A percentile compares a stretch with the other conserved stretches of the same genome.
phyloP scores from a whole-genome alignment of 2,329 filamentous ascomycete species.

The Colletotrichum somersetense region DNA sequence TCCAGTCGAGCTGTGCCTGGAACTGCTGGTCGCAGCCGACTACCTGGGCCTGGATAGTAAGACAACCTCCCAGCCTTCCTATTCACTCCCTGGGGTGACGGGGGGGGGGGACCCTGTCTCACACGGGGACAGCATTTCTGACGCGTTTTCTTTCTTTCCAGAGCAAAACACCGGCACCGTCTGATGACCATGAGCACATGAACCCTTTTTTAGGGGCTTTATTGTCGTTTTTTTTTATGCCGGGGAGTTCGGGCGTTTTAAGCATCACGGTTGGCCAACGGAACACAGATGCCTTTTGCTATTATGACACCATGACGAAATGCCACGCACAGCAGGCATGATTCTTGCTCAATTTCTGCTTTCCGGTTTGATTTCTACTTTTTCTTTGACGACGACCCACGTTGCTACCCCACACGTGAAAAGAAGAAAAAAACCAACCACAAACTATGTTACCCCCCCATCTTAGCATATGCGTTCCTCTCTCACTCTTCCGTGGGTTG shows the following conservation, averaged over 20 bases:
- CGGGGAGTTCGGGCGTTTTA: slow-evolving; percentile 41
- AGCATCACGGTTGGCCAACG: slow-evolving; percentile 15
- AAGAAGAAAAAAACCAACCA: slow-evolving; percentile 14
- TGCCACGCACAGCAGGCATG: slow-evolving; percentile 21
- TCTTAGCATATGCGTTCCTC: slow-evolving; percentile 68
- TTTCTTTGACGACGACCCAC: slow-evolving; percentile 4
- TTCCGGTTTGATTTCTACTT: background rate
- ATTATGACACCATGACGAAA: slow-evolving; percentile 33
- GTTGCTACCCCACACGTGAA: slow-evolving; percentile 12
- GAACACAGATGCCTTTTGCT: slow-evolving; percentile 35
- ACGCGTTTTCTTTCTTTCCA: slow-evolving; percentile 21
- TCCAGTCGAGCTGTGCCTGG: slow-evolving; percentile 81
- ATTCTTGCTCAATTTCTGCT: background rate
- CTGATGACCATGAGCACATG: slow-evolving; percentile 32
- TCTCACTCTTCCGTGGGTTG: slow-evolving; percentile 63
- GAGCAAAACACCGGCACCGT: slow-evolving; percentile 40
- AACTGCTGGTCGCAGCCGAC: slow-evolving; percentile 82
- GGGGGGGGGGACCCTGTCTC: background rate
- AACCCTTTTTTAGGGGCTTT: slow-evolving; percentile 39
- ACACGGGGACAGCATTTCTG: slow-evolving; percentile 14
- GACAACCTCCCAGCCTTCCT: slow-evolving; percentile 43
- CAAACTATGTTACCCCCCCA: slow-evolving; percentile 52
- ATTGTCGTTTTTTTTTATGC: slow-evolving; percentile 45
- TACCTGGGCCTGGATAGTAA: slow-evolving; percentile 78
- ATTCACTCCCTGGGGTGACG: slow-evolving; percentile 8